phyloP scores from a whole-genome alignment of 345 rosid species.

The Eucalyptus sp. region DNA sequence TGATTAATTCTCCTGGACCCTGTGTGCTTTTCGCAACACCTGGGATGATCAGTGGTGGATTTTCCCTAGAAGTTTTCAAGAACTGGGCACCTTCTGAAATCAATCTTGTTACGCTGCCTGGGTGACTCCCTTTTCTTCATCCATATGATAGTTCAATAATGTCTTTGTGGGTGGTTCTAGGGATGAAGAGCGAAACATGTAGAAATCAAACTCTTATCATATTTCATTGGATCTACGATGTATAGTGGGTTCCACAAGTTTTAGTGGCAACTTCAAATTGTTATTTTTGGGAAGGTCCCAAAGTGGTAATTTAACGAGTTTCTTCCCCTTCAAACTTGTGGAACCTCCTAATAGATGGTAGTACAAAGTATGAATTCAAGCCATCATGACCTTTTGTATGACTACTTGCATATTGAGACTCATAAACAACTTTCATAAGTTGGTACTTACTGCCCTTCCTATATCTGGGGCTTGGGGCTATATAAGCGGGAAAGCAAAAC shows the following conservation, averaged over 20 bases:
- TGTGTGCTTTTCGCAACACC: slow-evolving; percentile 99
- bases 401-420: neutral
- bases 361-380: neutral
- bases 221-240: neutral
- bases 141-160: neutral
- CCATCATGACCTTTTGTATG: neutral
- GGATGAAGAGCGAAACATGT: neutral
- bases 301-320: neutral
- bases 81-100: slow-evolving; percentile 85
- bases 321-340: neutral
- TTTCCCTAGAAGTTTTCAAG: slow-evolving; percentile 90
- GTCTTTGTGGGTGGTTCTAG: neutral
- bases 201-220: neutral
- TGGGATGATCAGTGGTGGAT: slow-evolving; percentile 94
- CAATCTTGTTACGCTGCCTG: slow-evolving; percentile 89
- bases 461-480: neutral
- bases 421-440: neutral
- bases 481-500: neutral
- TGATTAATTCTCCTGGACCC: slow-evolving; percentile 82
- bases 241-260: neutral
- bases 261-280: neutral
- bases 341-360: neutral
- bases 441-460: neutral
- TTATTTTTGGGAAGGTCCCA: neutral
- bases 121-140: slow-evolving; percentile 27